A percentile compares a stretch with the other conserved stretches of the same genome.
phyloP scores from a whole-genome alignment of 805 yeast species.

The Metschnikowia borealis region DNA sequence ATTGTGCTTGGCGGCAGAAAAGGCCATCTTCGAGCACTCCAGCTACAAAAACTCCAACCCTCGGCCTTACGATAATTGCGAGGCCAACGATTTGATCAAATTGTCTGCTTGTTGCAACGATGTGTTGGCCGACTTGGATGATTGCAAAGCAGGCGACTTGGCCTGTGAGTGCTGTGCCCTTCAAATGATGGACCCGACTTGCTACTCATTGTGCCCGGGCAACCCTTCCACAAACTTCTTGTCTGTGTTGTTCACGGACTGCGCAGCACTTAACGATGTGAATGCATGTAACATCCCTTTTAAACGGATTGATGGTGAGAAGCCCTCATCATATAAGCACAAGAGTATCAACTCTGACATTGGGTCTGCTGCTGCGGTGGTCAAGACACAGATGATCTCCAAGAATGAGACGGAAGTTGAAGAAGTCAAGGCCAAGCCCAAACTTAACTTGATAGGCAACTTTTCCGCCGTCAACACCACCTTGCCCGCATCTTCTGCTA shows the following conservation, averaged over 20 bases:
- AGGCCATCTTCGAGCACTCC: constrained; percentile 27
- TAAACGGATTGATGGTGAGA: constrained; percentile 37
- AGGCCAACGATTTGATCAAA: constrained; percentile 40
- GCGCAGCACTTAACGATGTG: constrained; percentile 43
- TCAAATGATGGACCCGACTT: constrained; percentile 43
- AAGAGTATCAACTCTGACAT: constrained; percentile 7
- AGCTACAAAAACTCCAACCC: constrained; percentile 47
- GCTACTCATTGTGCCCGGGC: constrained; percentile 48
- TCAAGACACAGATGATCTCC: constrained; percentile 8
- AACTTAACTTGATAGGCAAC: constrained; percentile 9
- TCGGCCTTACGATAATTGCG: constrained; percentile 38
- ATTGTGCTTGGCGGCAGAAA: constrained; percentile 4
- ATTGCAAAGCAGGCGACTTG: constrained; percentile 49
- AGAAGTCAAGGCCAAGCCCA: constrained; percentile 5
- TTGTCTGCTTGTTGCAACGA: constrained; percentile 45
- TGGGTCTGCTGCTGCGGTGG: constrained; percentile 8
- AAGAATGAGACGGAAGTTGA: background rate
- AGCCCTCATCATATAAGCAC: constrained; percentile 11
- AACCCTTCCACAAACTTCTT: constrained; percentile 46
- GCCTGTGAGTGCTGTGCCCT: constrained; percentile 57
- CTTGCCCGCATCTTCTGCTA: constrained; percentile 5
- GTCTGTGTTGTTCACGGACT: constrained; percentile 43
- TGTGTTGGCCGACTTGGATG: constrained; percentile 43
- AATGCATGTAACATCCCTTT: constrained; percentile 51
- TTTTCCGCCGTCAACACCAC: background rate